Base-by-base conservation (phyloP, 140 eudicot genomes). In the Bidens hawaiensis region DNA sequence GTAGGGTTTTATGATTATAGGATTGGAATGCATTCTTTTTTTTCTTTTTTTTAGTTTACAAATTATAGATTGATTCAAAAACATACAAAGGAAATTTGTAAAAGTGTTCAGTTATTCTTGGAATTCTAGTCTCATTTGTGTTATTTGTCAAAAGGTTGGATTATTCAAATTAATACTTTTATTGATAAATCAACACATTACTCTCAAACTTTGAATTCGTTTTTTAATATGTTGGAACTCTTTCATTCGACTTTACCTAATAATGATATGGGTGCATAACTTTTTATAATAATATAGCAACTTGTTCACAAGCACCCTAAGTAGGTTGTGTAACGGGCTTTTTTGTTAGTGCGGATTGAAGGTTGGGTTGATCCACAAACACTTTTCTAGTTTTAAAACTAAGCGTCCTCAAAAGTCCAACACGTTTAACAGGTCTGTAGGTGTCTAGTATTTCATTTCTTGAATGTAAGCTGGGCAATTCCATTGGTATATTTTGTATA, bases 61-160 rank as follows among this genome's bases (percentile, higher is more conserved):
- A 48, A 36, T 21, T 61, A 28, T 60, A 70, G 62, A 70, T 70
- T 61, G 64, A 31, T 71, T 61, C 36, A 27, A 40, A 27, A 40
- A 23, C 38, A 40, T 50, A 71, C 64, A 38, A 50, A 49, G 46
- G 62, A 62, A 50, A 71, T 9, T 13, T 61, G 64, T 51, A 62
- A 70, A 70, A 28, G 36, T 50, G 55, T 71, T 50, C 27, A n/a
- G 26, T 62, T 71, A 25, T 71, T 62, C 36, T 7, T n/a, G 50
- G 67, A 21, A 57, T 13, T 6, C 30, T 69, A 69, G 46, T 59
- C 46, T 49, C 70, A n/a, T 11, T 19, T 41, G 46, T 27, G 33
- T 68, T 55, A 8, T 25, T 53, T 55, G 65, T 68, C 76, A 71
- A 71, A 36, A 50, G 46, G 23, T 49, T 36, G 47, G 65, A 38